Conservation (phyloP, 2,329 filamentous ascomycete genomes). For the Beauveria medogensis region DNA sequence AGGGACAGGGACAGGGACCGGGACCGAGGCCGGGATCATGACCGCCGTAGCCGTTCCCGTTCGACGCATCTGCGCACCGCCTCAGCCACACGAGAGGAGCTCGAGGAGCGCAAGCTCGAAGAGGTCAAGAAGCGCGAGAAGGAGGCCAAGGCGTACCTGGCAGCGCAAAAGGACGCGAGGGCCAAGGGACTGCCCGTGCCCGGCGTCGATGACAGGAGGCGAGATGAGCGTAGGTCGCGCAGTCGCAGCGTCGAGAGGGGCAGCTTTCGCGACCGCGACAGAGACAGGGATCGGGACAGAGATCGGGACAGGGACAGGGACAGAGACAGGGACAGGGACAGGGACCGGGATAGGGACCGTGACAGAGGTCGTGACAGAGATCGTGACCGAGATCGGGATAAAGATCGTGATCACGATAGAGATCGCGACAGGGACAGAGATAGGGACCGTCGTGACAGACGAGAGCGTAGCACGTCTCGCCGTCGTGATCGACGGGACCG, state of each 20-base stretch:
- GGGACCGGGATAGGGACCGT: conserved; percentile 27
- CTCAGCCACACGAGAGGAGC: conserved; percentile 33
- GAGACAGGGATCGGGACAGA: conserved; percentile 20
- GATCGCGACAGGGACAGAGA: conserved; percentile 15
- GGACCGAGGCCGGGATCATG: conserved; percentile 19
- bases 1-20: neutral
- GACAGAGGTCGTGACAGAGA: conserved; percentile 30
- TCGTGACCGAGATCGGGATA: conserved; percentile 24
- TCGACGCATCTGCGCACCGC: conserved; percentile 28
- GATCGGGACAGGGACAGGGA: conserved; percentile 19
- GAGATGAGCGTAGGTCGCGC: conserved; percentile 31
- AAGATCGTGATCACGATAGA: conserved; percentile 23
- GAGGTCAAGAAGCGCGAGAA: conserved; percentile 23
- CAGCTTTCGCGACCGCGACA: conserved; percentile 25
- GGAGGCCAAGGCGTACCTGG: conserved; percentile 52
- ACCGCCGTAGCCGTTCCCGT: conserved; percentile 38
- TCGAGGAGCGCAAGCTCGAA: conserved; percentile 26
- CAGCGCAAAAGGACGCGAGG: conserved; percentile 52
- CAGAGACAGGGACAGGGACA: conserved; percentile 27
- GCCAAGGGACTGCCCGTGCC: conserved; percentile 51
- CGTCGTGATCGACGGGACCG: conserved; percentile 27
- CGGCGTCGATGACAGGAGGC: conserved; percentile 45
- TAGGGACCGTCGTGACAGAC: conserved; percentile 16
- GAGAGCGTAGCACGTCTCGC: conserved; percentile 27
- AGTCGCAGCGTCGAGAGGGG: conserved; percentile 21